phyloP scores from a whole-genome alignment of 805 yeast species.

The Candida adriatica region DNA sequence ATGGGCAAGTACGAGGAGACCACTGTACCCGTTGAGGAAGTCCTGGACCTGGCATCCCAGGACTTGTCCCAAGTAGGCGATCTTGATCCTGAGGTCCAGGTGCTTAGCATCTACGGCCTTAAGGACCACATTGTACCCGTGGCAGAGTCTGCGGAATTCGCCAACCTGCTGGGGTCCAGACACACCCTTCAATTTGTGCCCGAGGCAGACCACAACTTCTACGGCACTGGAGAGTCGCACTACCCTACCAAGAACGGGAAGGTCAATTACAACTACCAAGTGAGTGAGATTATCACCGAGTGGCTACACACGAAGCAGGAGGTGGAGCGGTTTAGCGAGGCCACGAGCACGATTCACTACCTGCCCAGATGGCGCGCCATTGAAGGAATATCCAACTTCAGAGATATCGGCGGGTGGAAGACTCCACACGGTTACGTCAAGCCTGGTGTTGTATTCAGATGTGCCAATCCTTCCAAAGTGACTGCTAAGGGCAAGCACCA shows the following conservation, averaged over 20 bases:
- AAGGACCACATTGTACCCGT: constrained; percentile 61
- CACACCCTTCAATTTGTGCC: constrained; percentile 53
- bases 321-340: constrained; percentile 41
- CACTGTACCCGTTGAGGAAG: constrained; percentile 43
- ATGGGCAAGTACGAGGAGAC: constrained; percentile 40
- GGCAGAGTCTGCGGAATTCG: constrained; percentile 52
- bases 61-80: constrained; percentile 36
- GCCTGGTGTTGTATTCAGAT: constrained; percentile 50
- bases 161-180: constrained; percentile 48
- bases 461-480: constrained; percentile 51
- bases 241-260: constrained; percentile 40
- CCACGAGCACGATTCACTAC: constrained; percentile 30
- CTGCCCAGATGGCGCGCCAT: constrained; percentile 52
- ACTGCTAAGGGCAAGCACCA: constrained; percentile 44
- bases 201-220: constrained; percentile 78
- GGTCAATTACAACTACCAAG: constrained; percentile 54
- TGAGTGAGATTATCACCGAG: constrained; percentile 40
- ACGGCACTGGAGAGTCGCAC: constrained; percentile 39
- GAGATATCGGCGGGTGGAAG: constrained; percentile 77
- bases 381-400: constrained; percentile 64
- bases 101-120: constrained; percentile 66
- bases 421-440: constrained; percentile 38
- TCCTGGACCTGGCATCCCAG: constrained; percentile 40
- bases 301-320: constrained; percentile 45
- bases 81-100: constrained; percentile 41